Percentiles rank a stretch among this genome's conserved stretches.
Conservation (phyloP, 2,329 filamentous ascomycete genomes). For the Truncatella angustata region DNA sequence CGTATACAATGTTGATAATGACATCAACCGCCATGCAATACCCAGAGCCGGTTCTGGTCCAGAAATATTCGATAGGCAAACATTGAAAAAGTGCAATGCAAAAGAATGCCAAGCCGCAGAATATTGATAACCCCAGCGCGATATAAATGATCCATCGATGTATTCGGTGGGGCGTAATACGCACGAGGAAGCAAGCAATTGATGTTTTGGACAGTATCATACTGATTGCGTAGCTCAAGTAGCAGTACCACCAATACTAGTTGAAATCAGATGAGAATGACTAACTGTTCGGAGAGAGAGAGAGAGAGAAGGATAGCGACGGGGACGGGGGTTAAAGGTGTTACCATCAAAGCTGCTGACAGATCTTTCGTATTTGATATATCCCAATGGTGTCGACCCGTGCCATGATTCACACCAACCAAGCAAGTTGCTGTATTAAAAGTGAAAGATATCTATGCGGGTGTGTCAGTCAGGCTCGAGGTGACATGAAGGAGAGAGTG, state of each 20-base stretch:
- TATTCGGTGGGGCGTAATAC: constrained; percentile 16
- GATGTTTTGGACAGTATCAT: constrained; percentile 22
- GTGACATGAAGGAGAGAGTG: too few species aligned
- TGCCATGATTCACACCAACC: constrained; percentile 1
- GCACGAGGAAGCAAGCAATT: constrained; percentile 21
- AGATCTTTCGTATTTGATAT: neutral
- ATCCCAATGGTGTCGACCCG: neutral
- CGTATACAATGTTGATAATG: constrained; percentile 41
- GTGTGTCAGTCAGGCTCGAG: neutral
- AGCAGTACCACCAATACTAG: constrained; percentile 23
- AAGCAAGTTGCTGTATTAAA: neutral
- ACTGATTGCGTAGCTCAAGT: constrained; percentile 18
- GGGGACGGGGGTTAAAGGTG: too few species aligned
- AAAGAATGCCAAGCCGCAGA: constrained; percentile 20
- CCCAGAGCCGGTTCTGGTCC: constrained; percentile 17
- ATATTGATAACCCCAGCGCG: constrained; percentile 14
- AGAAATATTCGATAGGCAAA: constrained; percentile 18
- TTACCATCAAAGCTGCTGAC: neutral
- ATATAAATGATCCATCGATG: constrained; percentile 20
- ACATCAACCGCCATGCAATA: constrained; percentile 28
- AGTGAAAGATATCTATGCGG: neutral
- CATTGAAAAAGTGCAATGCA: constrained; percentile 22
- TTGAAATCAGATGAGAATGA: neutral
- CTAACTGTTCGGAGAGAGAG: neutral
- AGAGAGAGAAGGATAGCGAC: too few species aligned